These are phyloP conservation scores for Linnemannia hyalina DNA, from an alignment of 192 early-diverging fungal genomes.

Conservation along the genomic window DNA sequence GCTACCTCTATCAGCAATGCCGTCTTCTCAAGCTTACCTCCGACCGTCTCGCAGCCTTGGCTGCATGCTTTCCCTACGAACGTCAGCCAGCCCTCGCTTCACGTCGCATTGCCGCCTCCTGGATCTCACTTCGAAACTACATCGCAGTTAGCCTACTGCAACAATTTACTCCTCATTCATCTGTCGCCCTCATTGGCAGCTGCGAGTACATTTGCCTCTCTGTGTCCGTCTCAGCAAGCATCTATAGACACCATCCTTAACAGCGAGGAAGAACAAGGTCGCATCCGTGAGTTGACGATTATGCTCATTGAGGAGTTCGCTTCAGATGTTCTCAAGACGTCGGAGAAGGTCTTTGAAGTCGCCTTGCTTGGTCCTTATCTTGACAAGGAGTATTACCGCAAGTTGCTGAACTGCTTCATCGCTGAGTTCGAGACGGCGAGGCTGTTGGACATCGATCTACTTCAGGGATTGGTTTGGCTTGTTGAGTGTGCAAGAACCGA, in stretches of 20 bases:
- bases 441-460: neutral
- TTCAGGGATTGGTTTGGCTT: neutral
- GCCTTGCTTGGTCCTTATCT: neutral
- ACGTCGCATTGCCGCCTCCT: neutral
- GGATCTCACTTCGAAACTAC: neutral
- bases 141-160: neutral
- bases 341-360: neutral
- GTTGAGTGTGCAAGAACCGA: neutral
- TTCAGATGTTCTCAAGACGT: neutral
- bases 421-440: neutral
- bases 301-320: neutral
- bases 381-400: neutral
- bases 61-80: too few species aligned
- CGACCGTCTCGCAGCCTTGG: too few species aligned
- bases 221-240: neutral
- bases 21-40: too few species aligned
- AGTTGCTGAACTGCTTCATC: conserved; percentile 1
- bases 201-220: neutral
- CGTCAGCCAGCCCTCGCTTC: neutral
- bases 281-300: neutral
- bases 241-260: neutral
- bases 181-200: neutral
- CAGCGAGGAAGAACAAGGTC: neutral
- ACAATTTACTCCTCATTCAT: neutral
- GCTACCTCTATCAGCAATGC: too few species aligned